These are phyloP conservation scores for Dactylorhiza incarnata DNA, from an alignment of 106 monocot genomes.

Conservation along the genomic window DNA sequence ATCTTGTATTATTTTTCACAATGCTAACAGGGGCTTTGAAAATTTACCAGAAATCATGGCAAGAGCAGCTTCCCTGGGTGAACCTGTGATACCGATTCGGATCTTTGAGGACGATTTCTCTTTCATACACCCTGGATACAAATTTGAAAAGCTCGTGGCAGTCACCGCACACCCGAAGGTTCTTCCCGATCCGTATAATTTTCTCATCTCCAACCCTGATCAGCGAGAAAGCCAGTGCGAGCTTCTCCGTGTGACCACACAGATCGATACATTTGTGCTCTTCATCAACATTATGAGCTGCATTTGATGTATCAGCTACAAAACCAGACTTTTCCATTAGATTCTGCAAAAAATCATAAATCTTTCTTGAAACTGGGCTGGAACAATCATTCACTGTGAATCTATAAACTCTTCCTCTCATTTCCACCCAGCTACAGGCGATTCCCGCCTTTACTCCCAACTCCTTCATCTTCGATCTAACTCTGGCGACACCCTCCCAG, in stretches of 20 bases:
- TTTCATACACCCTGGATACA: slow-evolving; percentile 18
- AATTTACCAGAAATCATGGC: slow-evolving; percentile 38
- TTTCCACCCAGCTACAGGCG: slow-evolving; percentile 43
- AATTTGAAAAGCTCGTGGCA: slow-evolving; percentile 37
- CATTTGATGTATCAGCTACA: slow-evolving; percentile 20
- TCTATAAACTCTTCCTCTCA: slow-evolving; percentile 26
- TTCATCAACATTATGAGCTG: slow-evolving; percentile 16
- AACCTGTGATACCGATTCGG: slow-evolving; percentile 40
- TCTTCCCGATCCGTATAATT: slow-evolving; percentile 30
- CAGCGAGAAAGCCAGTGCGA: slow-evolving; percentile 32
- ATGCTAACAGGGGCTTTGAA: background rate
- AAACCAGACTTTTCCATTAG: slow-evolving; percentile 26
- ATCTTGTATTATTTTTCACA: background rate
- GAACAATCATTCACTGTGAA: slow-evolving; percentile 24
- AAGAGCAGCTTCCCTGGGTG: slow-evolving; percentile 24
- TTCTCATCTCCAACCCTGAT: slow-evolving; percentile 16
- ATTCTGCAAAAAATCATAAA: slow-evolving; percentile 15
- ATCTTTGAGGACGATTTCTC: slow-evolving; percentile 39
- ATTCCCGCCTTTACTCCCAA: slow-evolving; percentile 24
- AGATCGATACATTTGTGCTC: slow-evolving; percentile 21
- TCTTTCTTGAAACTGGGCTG: slow-evolving; percentile 14
- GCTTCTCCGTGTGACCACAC: slow-evolving; percentile 39
- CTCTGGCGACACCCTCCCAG: slow-evolving; percentile 30
- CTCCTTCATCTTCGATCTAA: slow-evolving; percentile 27
- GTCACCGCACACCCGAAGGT: slow-evolving; percentile 33